Evolutionary conservation across 1,139 yeast species (phyloP), one percentile per base, ranked within the genome.

Genomic region (Diutina rugosa): DNA sequence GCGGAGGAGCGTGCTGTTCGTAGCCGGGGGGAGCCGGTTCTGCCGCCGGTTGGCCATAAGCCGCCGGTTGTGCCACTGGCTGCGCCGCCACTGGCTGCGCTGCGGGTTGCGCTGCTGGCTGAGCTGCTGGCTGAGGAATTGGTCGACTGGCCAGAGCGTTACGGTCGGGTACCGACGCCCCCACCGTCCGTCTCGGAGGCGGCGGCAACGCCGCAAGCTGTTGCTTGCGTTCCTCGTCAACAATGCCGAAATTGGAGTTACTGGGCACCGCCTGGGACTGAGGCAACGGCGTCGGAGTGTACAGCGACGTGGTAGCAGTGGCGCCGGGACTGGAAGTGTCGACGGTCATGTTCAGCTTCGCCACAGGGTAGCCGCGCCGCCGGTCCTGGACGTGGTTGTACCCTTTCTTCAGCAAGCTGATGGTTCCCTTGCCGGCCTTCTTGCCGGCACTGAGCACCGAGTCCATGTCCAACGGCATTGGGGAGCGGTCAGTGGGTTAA

Each of bases 381-480:
- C 16, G n/a, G 9, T 44, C 46, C 51, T 49, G 41, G 44, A 29
- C 32, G 12, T 30, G 18, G 44, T 32, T 30, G 44, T 49, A 49
- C 14, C 53, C 53, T 14, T 49, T 49, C 16, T 49, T 49, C 28
- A n/a, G 6, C n/a, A 32, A 38, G 10, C n/a, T 49, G 53, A 32
- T n/a, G n/a, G 53, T 32, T 32, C 53, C 53, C 32, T 32, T 49
- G 16, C 53, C 53, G 14, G 32, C 53, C 28, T 32, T 32, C 29
- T 49, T 49, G 16, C 53, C 35, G 44, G 53, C 53, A 32, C 44
- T 49, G n/a, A 29, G 18, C 41, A 49, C 53, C 10, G 28, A 16
- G 32, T 49, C 53, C 53, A 49, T 49, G 18, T 49, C 53, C 5
- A 49, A 7, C 44, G 53, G 53, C 53, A 49, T 49, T 35, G 41